These are phyloP conservation scores for Picea glauca DNA, from an alignment of 75 land plant genomes.

Conservation along the genomic window DNA sequence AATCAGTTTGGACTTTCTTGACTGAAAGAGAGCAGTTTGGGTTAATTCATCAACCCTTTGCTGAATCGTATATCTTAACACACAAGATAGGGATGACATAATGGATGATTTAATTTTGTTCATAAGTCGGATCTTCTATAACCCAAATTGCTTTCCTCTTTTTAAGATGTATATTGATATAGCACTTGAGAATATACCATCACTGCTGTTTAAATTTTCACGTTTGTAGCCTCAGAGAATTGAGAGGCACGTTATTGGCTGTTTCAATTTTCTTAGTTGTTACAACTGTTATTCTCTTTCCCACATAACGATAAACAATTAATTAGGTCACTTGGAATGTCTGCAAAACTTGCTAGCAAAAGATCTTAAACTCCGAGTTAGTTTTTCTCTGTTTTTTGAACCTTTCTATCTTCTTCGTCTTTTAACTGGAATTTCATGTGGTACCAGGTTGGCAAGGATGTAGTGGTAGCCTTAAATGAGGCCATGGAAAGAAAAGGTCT, in stretches of 20 bases:
- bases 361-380: neutral
- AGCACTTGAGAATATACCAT: neutral
- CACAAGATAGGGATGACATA: neutral
- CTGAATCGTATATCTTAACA: too few species aligned
- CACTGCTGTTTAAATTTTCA: neutral
- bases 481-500: slow-evolving; percentile 49
- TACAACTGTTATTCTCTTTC: neutral
- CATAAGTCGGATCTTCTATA: neutral
- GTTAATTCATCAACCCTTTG: too few species aligned
- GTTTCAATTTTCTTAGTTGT: neutral
- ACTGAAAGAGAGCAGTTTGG: too few species aligned
- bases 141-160: neutral
- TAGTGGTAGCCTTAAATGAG: slow-evolving; percentile 37
- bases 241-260: neutral
- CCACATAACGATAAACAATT: neutral
- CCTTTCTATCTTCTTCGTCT: neutral
- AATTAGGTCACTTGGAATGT: neutral
- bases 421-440: neutral
- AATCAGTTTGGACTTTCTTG: too few species aligned
- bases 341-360: neutral
- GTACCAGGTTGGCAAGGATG: slow-evolving; percentile 45
- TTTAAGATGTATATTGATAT: neutral
- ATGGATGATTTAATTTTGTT: neutral
- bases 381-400: neutral
- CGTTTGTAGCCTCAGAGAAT: neutral